Evolutionary conservation across 2,329 filamentous ascomycete genomes (phyloP).

Genomic region (Fusarium palustre): DNA sequence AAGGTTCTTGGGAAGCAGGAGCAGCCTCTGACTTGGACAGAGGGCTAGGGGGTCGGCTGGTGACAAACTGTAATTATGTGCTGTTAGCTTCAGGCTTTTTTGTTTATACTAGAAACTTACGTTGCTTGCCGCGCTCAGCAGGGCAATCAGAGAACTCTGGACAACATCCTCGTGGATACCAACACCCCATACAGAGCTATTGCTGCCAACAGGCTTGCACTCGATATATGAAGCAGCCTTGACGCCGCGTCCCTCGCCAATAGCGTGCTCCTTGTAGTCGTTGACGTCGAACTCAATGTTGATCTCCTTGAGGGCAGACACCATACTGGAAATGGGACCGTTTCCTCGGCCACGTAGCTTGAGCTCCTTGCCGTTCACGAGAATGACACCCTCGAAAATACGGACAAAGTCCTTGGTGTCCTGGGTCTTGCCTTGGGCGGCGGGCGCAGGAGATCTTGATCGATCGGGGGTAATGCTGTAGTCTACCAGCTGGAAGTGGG

Average conservation of each 20-base stretch:
- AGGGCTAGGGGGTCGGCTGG: conserved; percentile 27
- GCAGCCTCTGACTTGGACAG: conserved; percentile 8
- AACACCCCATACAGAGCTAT: conserved; percentile 86
- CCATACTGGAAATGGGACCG: conserved; percentile 89
- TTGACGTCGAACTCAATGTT: conserved; percentile 90
- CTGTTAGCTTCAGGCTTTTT: background rate
- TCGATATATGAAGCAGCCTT: conserved; percentile 98
- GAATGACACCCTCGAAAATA: conserved; percentile 85
- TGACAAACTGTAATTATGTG: conserved; percentile 6
- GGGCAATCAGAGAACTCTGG: conserved; percentile 83
- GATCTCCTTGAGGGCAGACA: conserved; percentile 80
- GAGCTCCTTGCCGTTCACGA: conserved; percentile 84
- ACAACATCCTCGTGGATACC: conserved; percentile 94
- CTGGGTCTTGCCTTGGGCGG: conserved; percentile 75
- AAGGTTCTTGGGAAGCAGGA: conserved; percentile 11
- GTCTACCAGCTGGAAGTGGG: conserved; percentile 87
- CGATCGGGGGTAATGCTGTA: conserved; percentile 92
- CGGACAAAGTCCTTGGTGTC: conserved; percentile 83
- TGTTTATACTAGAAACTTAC: conserved; percentile 62
- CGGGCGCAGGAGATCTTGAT: conserved; percentile 77
- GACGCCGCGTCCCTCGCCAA: conserved; percentile 80
- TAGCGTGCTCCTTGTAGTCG: conserved; percentile 97
- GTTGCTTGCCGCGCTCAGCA: conserved; percentile 86
- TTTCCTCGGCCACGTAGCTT: conserved; percentile 84
- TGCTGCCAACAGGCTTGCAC: conserved; percentile 76